Evolutionary conservation across 208 protist species (phyloP).

Genomic region (Leishmania major): DNA sequence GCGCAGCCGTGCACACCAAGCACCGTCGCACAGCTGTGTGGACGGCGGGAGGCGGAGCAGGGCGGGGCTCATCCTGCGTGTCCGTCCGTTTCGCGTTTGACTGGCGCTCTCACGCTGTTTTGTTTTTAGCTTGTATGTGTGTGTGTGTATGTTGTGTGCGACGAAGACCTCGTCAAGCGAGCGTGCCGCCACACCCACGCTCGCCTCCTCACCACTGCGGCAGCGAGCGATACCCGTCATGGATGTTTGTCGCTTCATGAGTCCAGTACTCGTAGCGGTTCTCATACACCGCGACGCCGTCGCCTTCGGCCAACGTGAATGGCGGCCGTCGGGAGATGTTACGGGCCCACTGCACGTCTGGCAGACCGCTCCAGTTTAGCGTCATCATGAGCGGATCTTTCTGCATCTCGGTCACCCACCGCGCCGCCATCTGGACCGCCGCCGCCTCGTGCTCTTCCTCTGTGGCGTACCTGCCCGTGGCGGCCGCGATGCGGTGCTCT

Average conservation of each 20-base stretch:
- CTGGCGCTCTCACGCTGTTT: no score
- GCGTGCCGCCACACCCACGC: neutral
- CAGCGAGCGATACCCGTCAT: slow-evolving; percentile 1
- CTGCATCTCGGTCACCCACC: neutral
- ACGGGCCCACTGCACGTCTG: neutral
- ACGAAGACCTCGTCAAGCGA: no score
- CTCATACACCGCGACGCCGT: slow-evolving; percentile 6
- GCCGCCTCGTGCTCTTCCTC: slow-evolving; percentile 3
- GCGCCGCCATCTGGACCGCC: neutral
- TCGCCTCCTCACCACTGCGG: neutral
- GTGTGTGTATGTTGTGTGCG: no score
- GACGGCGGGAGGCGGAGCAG: no score
- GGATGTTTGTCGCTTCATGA: neutral
- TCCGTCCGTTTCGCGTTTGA: no score
- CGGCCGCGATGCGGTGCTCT: neutral
- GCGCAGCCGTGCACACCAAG: no score
- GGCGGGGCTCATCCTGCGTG: no score
- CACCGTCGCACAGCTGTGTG: neutral
- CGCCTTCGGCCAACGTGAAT: neutral
- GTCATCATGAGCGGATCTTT: neutral
- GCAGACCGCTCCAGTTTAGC: neutral
- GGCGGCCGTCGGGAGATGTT: neutral
- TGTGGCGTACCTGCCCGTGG: neutral
- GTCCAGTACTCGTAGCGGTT: slow-evolving; percentile 7
- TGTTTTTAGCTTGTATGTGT: no score